Conservation (phyloP, 2,329 filamentous ascomycete genomes). For the Colletotrichum orchidophilum region DNA sequence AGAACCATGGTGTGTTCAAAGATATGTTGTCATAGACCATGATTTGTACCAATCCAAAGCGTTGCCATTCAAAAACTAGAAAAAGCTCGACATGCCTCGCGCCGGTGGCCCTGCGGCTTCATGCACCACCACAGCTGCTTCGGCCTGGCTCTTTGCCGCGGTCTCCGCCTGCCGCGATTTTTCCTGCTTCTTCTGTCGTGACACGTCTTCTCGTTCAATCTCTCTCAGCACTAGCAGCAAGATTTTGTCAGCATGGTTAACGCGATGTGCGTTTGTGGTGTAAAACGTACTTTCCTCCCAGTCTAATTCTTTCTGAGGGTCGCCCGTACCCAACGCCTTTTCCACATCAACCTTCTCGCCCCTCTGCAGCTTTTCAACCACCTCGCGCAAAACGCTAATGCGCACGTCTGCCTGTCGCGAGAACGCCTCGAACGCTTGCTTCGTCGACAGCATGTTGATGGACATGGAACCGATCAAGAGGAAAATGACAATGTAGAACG, state of each 20-base stretch:
- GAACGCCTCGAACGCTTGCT: constrained; percentile 78
- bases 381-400: constrained; percentile 79
- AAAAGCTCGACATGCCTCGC: constrained; percentile 57
- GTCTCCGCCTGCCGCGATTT: constrained; percentile 41
- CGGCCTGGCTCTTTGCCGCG: constrained; percentile 34
- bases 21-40: constrained; percentile 65
- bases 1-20: constrained; percentile 57
- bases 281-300: constrained; percentile 82
- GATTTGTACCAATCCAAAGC: constrained; percentile 34
- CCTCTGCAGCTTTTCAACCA: constrained; percentile 74
- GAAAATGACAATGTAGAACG: constrained; percentile 84
- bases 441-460: constrained; percentile 88
- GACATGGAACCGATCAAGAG: constrained; percentile 93
- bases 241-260: constrained; percentile 30
- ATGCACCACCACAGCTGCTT: constrained; percentile 27
- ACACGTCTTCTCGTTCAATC: constrained; percentile 70
- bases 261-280: not conserved
- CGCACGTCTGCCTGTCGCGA: constrained; percentile 81
- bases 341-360: constrained; percentile 89
- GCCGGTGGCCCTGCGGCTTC: constrained; percentile 34
- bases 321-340: constrained; percentile 80
- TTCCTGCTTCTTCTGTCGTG: constrained; percentile 56
- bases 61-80: constrained; percentile 48
- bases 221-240: constrained; percentile 65
- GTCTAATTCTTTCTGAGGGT: constrained; percentile 77